Conservation (phyloP, 2,329 filamentous ascomycete species). For the Cladorrhinum sp. region DNA sequence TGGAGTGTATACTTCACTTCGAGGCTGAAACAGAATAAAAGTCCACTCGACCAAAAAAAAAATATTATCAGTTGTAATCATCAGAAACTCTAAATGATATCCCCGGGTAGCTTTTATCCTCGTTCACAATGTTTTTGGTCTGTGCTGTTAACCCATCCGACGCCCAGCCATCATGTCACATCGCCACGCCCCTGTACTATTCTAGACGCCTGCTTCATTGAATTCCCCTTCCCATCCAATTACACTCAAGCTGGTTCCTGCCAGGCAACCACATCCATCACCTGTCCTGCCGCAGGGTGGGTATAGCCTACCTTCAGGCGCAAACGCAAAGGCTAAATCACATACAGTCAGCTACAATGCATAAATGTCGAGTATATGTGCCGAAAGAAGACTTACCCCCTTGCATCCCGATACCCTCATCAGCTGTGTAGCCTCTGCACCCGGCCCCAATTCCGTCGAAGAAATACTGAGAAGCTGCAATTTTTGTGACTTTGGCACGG, state of each 20-base stretch:
- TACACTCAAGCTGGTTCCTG: conserved; percentile 63
- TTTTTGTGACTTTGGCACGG: conserved; percentile 94
- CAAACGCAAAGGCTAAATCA: conserved; percentile 70
- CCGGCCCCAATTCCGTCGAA: conserved; percentile 69
- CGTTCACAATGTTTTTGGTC: conserved; percentile 6
- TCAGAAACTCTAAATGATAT: conserved; percentile 1
- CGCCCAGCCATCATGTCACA: conserved; percentile 1
- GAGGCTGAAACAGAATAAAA: not conserved
- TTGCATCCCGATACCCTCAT: conserved; percentile 85
- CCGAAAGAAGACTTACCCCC: conserved; percentile 67
- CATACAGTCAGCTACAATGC: conserved; percentile 24
- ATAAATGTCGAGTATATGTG: not conserved
- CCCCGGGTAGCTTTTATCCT: conserved; percentile 1
- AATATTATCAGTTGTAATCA: not conserved
- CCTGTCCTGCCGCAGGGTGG: conserved; percentile 64
- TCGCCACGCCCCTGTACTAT: not conserved
- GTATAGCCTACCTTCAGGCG: conserved; percentile 81
- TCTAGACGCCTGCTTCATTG: not conserved
- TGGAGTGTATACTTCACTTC: not conserved
- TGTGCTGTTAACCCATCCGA: conserved; percentile 11
- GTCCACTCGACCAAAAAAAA: not conserved
- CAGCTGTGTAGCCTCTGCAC: conserved; percentile 80
- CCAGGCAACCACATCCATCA: conserved; percentile 96
- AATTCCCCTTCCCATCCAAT: not conserved
- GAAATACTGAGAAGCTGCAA: conserved; percentile 89